Evolutionary conservation across 768 basidiomycete genomes (phyloP).

Genomic region (Tylopilus plumbeoviolaceoides): DNA sequence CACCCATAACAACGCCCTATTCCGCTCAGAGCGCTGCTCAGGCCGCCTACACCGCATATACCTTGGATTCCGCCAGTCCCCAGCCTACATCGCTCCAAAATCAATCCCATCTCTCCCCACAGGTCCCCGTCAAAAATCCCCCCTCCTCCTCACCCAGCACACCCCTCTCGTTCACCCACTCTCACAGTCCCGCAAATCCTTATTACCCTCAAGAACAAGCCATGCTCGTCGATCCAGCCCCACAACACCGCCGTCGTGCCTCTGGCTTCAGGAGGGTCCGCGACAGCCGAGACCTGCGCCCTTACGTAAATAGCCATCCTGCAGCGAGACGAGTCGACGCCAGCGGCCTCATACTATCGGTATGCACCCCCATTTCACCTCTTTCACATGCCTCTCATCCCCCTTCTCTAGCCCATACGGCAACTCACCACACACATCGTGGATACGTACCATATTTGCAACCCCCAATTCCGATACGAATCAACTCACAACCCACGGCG

Average conservation of each 20-base stretch:
- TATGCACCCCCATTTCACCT: conserved; percentile 36
- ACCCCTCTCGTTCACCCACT: conserved; percentile 63
- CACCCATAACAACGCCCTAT: conserved; percentile 49
- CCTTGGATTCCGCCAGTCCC: conserved; percentile 65
- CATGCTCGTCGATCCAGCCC: conserved; percentile 66
- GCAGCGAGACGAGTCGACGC: conserved; percentile 73
- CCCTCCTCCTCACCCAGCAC: conserved; percentile 68
- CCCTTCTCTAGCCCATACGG: conserved; percentile 44
- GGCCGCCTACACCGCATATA: conserved; percentile 45
- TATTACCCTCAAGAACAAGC: conserved; percentile 62
- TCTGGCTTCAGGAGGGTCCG: conserved; percentile 79
- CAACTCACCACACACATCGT: conserved; percentile 82
- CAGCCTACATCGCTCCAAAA: conserved; percentile 48
- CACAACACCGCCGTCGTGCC: conserved; percentile 58
- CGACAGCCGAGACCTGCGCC: conserved; percentile 72
- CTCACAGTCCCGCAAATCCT: conserved; percentile 47
- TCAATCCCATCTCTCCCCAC: conserved; percentile 49
- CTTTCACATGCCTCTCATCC: conserved; percentile 1
- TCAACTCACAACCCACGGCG: conserved; percentile 91
- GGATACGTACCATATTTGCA: conserved; percentile 92
- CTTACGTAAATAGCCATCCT: conserved; percentile 61
- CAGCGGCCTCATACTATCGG: conserved; percentile 75
- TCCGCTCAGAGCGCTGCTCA: conserved; percentile 46
- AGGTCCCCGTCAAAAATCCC: conserved; percentile 48
- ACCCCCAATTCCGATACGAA: conserved; percentile 93